Evolutionary conservation across 805 yeast species (phyloP).

Genomic region (Saccharomyces cerevisiae): DNA sequence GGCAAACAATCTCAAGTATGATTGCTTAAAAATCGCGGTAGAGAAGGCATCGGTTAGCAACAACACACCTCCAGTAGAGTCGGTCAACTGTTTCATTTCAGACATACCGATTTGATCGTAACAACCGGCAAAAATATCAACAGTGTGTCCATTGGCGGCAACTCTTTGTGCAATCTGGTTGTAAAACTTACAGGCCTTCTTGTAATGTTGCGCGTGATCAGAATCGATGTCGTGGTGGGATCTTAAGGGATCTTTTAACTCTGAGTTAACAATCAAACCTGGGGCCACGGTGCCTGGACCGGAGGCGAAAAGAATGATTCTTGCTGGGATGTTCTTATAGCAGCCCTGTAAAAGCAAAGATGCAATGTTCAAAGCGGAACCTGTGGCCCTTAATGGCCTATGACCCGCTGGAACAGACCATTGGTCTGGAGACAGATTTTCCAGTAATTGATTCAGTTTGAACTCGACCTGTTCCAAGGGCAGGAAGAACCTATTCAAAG

Average conservation of each 20-base stretch:
- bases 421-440: constrained; percentile 67
- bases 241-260: constrained; percentile 90
- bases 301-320: constrained; percentile 82
- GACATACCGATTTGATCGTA: constrained; percentile 92
- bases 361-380: constrained; percentile 85
- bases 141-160: constrained; percentile 64
- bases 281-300: constrained; percentile 96
- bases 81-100: constrained; percentile 83
- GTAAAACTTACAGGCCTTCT: constrained; percentile 77
- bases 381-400: constrained; percentile 86
- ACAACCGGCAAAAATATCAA: constrained; percentile 90
- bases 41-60: constrained; percentile 89
- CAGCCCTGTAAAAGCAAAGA: constrained; percentile 72
- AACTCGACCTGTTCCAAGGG: constrained; percentile 76
- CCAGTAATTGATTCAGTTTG: constrained; percentile 71
- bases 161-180: constrained; percentile 66
- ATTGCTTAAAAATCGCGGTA: constrained; percentile 88
- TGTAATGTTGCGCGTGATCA: constrained; percentile 79
- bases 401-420: constrained; percentile 84
- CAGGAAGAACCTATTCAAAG: constrained; percentile 55
- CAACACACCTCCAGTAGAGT: constrained; percentile 83
- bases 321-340: constrained; percentile 77
- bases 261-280: constrained; percentile 86
- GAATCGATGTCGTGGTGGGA: constrained; percentile 95
- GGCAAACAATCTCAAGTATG: constrained; percentile 76